Evolutionary conservation across 1,284 basidiomycete species (phyloP).

Genomic region (Apiotrichum porosum): DNA sequence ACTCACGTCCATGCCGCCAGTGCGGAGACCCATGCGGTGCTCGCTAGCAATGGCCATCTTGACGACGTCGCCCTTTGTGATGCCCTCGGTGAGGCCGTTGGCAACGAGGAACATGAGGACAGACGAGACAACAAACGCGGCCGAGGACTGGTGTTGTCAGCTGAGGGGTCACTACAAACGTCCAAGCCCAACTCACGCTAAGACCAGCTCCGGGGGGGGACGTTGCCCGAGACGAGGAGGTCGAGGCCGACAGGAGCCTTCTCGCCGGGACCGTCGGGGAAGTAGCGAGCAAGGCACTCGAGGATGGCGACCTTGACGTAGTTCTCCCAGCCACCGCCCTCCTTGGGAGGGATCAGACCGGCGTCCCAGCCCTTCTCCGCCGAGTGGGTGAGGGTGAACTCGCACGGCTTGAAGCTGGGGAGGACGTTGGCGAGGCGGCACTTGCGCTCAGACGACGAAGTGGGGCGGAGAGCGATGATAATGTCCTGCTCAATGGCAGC

Average conservation of each 20-base stretch:
- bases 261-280: conserved; percentile 49
- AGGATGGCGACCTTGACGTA: conserved; percentile 64
- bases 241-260: conserved; percentile 62
- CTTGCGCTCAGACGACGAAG: neutral
- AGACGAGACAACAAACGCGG: conserved; percentile 78
- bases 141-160: conserved; percentile 41
- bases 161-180: neutral
- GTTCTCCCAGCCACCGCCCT: conserved; percentile 72
- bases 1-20: conserved; percentile 54
- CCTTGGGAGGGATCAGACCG: conserved; percentile 59
- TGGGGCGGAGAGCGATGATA: conserved; percentile 65
- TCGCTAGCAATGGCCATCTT: conserved; percentile 74
- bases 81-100: conserved; percentile 60
- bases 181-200: conserved; percentile 57
- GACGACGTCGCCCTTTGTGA: conserved; percentile 66
- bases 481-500: conserved; percentile 80
- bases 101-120: conserved; percentile 70
- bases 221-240: conserved; percentile 67
- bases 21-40: conserved; percentile 63
- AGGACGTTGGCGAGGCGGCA: conserved; percentile 60
- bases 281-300: conserved; percentile 28
- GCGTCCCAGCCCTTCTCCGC: conserved; percentile 61
- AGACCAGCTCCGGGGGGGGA: conserved; percentile 77
- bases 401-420: conserved; percentile 53
- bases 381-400: conserved; percentile 54